Evolutionary conservation across 2,329 filamentous ascomycete genomes (phyloP).

Genomic region (Alternaria alternata): DNA sequence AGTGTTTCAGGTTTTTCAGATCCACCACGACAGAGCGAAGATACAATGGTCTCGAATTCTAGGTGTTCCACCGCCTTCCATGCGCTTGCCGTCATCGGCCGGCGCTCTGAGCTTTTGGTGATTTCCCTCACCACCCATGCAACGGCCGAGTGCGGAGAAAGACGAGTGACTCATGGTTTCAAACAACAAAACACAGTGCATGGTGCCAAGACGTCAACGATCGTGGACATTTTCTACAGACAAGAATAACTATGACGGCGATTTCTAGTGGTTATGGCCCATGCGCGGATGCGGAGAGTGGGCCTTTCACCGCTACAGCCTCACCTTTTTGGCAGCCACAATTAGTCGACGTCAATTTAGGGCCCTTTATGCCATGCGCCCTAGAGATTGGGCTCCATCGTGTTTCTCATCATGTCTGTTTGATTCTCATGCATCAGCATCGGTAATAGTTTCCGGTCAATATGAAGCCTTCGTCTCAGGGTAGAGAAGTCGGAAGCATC

Average conservation of each 20-base stretch:
- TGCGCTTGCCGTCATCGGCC: conserved; percentile 30
- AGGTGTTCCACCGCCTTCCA: conserved; percentile 13
- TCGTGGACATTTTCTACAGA: conserved; percentile 20
- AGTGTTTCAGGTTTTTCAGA: conserved; percentile 20
- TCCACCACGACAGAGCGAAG: conserved; percentile 24
- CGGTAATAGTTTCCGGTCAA: conserved; percentile 36
- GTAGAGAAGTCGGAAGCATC: conserved; percentile 21
- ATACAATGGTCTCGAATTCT: conserved; percentile 8
- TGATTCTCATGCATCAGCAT: conserved; percentile 23
- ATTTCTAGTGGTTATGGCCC: conserved; percentile 29
- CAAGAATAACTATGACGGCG: conserved; percentile 25
- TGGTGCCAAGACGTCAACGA: conserved; percentile 29
- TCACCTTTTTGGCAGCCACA: conserved; percentile 41
- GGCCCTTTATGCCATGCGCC: conserved; percentile 26
- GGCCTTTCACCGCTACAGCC: conserved; percentile 43
- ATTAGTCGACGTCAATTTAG: conserved; percentile 21
- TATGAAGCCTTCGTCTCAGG: conserved; percentile 32
- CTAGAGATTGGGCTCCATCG: conserved; percentile 41
- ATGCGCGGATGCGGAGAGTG: conserved; percentile 33
- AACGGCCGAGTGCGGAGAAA: conserved; percentile 5
- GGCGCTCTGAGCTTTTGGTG: conserved; percentile 21
- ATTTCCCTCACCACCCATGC: conserved; percentile 7
- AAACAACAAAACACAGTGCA: conserved; percentile 21
- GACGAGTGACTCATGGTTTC: conserved; percentile 28
- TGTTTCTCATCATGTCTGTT: conserved; percentile 17